These are phyloP conservation scores for Cucumis sativus DNA, from an alignment of 306 rosid genomes.

Conservation along the genomic window DNA sequence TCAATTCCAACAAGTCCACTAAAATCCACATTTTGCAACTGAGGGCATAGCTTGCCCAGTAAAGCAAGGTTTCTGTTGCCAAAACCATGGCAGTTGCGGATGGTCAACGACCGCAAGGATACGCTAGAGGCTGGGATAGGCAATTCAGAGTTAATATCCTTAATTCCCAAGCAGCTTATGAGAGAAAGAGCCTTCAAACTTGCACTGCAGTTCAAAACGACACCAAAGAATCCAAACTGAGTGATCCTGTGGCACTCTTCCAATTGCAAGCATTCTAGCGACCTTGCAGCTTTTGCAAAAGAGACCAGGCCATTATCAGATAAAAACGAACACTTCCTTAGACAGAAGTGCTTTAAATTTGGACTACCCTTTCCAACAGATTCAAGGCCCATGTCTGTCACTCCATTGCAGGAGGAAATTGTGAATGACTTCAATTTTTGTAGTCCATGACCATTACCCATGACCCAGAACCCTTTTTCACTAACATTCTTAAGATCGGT, in stretches of 20 bases:
- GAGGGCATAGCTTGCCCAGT: slow-evolving; percentile 68
- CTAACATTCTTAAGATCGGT: slow-evolving; percentile 44
- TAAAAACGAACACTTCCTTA: slow-evolving; percentile 44
- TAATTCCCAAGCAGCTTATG: slow-evolving; percentile 66
- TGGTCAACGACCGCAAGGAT: slow-evolving; percentile 45
- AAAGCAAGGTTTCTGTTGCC: slow-evolving; percentile 46
- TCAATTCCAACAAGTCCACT: slow-evolving; percentile 59
- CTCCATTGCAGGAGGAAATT: slow-evolving; percentile 56
- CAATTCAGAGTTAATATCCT: slow-evolving; percentile 33
- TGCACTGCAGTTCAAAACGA: slow-evolving; percentile 49
- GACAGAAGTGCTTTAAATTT: slow-evolving; percentile 49
- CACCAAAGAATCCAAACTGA: slow-evolving; percentile 62
- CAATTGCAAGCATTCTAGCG: slow-evolving; percentile 67
- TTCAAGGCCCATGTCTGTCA: slow-evolving; percentile 58
- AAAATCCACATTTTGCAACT: slow-evolving; percentile 53
- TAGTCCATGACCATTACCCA: slow-evolving; percentile 77
- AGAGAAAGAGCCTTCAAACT: slow-evolving; percentile 60
- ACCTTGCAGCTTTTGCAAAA: slow-evolving; percentile 49
- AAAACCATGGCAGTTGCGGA: slow-evolving; percentile 73
- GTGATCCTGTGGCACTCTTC: slow-evolving; percentile 92
- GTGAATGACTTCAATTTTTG: slow-evolving; percentile 67
- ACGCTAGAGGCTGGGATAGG: slow-evolving; percentile 30
- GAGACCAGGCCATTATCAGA: slow-evolving; percentile 73
- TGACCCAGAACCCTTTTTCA: slow-evolving; percentile 90
- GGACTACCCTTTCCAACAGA: slow-evolving; percentile 86